phyloP scores from a whole-genome alignment of 768 basidiomycete species.

The Hericium erinaceus region DNA sequence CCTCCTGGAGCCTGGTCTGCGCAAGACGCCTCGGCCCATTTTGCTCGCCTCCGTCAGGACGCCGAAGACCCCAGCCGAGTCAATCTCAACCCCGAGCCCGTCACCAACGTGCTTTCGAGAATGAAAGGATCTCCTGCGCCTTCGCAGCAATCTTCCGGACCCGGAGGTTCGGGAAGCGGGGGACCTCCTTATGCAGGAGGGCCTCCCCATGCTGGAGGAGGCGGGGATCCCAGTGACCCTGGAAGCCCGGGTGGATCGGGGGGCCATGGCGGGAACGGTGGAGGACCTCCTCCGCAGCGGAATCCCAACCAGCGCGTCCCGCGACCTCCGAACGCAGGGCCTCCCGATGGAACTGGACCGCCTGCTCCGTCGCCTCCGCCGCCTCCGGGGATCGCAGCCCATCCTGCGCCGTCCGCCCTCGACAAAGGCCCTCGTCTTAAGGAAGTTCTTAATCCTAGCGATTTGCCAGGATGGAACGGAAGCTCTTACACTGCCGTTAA shows the following conservation, averaged over 20 bases:
- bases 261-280: not conserved
- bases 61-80: too few relatives aligned
- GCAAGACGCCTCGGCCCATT: too few relatives aligned
- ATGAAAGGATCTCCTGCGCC: too few relatives aligned
- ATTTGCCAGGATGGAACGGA: not conserved
- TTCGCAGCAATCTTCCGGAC: not conserved
- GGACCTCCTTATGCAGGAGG: not conserved
- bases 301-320: too few relatives aligned
- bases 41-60: too few relatives aligned
- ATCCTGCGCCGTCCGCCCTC: too few relatives aligned
- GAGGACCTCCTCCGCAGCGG: not conserved
- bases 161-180: not conserved
- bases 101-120: not conserved
- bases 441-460: not conserved
- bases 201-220: not conserved
- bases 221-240: not conserved
- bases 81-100: too few relatives aligned
- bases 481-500: not conserved
- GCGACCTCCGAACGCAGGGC: too few relatives aligned
- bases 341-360: too few relatives aligned
- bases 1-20: too few relatives aligned
- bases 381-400: too few relatives aligned
- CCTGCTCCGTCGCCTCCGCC: too few relatives aligned
- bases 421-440: not conserved
- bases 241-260: not conserved